Base-by-base conservation (phyloP, 2,329 filamentous ascomycete genomes). In the Ophiocordyceps unilateralis region DNA sequence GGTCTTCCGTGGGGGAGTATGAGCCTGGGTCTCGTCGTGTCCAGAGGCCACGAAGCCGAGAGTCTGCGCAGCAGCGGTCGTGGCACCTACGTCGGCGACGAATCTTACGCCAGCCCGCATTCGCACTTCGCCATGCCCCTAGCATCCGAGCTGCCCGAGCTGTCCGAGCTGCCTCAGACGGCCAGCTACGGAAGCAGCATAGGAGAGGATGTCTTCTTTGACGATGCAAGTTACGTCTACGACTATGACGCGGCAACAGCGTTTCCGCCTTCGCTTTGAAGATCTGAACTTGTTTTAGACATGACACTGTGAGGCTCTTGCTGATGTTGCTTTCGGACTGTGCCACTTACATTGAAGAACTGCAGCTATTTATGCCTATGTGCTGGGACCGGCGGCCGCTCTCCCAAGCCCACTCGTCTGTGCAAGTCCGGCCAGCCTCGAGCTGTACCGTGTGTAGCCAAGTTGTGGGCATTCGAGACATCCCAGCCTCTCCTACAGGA, bases 1-100 rank as follows among this genome's bases (percentile, higher is more conserved):
- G 81, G 81, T 0, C 63, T 85, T 3, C 81, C 81, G 0, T 86
- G 81, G 82, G 82, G 82, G 30, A 72, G 78, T 19, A 59, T 83
- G 49, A 81, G 70, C 47, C 68, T 85, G 60, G 68, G 64, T 34
- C 67, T 69, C 49, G 62, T 74, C 22, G 58, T 75, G 0, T 57
- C 66, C 8, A 61, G 65, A 41, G 72, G 72, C 39, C 68, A 72
- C 51, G 69, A 72, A 49, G 59, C 59, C 8, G 61, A 66, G 45
- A 67, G 65, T 49, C 59, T 61, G 26, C 62, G 62, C 9, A 64
- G 63, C 45, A 66, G 64, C 49, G 57, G 60, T 9, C 56, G 55
- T 15, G 60, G 53, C 43, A 65, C 58, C 41, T 58, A 58, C 42
- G 46, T 52, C 26, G 57, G 52, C 39, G 63, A 62, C 39, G 63